phyloP scores from a whole-genome alignment of 2,329 filamentous ascomycete species.

The Pleurostoma richardsiae region DNA sequence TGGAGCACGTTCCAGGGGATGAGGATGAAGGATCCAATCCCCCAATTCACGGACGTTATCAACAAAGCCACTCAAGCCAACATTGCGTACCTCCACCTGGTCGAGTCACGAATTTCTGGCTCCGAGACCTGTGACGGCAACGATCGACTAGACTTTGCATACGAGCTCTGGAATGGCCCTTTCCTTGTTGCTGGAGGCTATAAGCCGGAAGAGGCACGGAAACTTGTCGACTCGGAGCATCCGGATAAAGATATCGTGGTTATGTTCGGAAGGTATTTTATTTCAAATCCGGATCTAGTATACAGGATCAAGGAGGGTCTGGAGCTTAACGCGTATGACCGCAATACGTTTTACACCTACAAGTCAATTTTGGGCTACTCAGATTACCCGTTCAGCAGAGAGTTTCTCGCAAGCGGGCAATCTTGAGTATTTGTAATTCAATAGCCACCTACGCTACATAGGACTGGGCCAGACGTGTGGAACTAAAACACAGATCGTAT shows the following conservation, averaged over 20 bases:
- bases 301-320: constrained; percentile 26
- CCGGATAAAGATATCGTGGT: constrained; percentile 3
- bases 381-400: constrained; percentile 16
- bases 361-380: constrained; percentile 13
- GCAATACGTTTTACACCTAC: constrained; percentile 19
- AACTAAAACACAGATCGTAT: too few species aligned
- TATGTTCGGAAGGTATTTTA: constrained; percentile 33
- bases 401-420: constrained; percentile 8
- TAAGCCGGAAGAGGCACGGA: neutral
- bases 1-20: constrained; percentile 1
- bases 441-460: neutral
- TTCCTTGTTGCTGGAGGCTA: constrained; percentile 2
- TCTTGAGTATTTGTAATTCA: neutral
- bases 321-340: constrained; percentile 18
- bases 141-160: constrained; percentile 1
- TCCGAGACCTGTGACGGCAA: neutral
- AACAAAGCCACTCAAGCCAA: neutral
- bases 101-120: neutral
- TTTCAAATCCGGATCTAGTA: constrained; percentile 37
- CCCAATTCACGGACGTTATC: constrained; percentile 2
- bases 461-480: too few species aligned
- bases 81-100: constrained; percentile 3
- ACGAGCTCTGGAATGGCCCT: constrained; percentile 1
- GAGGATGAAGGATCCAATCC: constrained; percentile 1
- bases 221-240: constrained; percentile 1